Evolutionary conservation across 2,329 filamentous ascomycete genomes (phyloP).

Genomic region (Sporothrix curviconia): DNA sequence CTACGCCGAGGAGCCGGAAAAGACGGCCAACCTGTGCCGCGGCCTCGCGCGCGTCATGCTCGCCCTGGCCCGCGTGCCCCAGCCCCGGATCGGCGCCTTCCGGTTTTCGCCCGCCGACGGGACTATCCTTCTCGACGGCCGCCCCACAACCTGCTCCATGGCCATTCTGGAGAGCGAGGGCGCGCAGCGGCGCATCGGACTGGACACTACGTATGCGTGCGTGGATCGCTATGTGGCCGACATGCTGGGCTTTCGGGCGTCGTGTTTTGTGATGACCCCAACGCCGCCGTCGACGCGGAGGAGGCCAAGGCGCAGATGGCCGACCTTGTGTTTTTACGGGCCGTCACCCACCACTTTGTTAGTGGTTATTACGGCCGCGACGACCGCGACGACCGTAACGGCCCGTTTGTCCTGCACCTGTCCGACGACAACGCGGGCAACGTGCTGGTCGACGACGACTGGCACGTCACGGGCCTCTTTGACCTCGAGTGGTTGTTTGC

Average conservation of each 20-base stretch:
- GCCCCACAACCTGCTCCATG: conserved; percentile 20
- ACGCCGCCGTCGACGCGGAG: conserved; percentile 18
- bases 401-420: conserved; percentile 22
- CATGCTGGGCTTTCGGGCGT: conserved; percentile 23
- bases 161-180: conserved; percentile 29
- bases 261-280: conserved; percentile 23
- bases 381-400: background rate
- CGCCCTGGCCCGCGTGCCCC: conserved; percentile 25
- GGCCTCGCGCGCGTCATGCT: conserved; percentile 21
- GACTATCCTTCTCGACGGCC: conserved; percentile 13
- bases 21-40: conserved; percentile 10
- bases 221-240: conserved; percentile 25
- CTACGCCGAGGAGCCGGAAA: background rate
- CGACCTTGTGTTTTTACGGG: background rate
- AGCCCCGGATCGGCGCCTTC: conserved; percentile 25
- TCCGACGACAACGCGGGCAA: conserved; percentile 27
- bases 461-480: conserved; percentile 28
- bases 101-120: conserved; percentile 23
- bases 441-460: conserved; percentile 28
- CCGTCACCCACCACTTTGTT: background rate
- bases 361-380: background rate
- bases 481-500: conserved; percentile 29
- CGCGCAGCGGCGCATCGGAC: conserved; percentile 25
- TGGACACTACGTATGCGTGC: conserved; percentile 26
- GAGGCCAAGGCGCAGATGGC: conserved; percentile 27